Percentiles rank a stretch among this genome's conserved stretches.
These are phyloP conservation scores for Lactarius evosmus DNA, from an alignment of 768 basidiomycete genomes.

Conservation along the genomic window DNA sequence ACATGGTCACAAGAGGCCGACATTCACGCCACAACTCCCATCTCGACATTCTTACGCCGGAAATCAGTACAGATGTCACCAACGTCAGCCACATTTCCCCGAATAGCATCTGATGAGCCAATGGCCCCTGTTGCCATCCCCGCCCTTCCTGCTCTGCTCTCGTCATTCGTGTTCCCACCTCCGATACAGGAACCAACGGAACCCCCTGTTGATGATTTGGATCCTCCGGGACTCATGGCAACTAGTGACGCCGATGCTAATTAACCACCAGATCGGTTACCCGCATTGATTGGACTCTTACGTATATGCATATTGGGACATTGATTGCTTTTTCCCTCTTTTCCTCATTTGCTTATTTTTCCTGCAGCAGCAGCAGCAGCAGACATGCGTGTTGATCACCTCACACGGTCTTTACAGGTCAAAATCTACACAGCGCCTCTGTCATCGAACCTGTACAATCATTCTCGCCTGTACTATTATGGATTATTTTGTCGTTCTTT, in stretches of 20 bases:
- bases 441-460: constrained; percentile 19
- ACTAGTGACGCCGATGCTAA: neutral
- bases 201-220: constrained; percentile 3
- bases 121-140: constrained; percentile 59
- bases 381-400: constrained; percentile 13
- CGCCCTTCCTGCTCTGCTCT: constrained; percentile 54
- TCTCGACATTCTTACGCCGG: constrained; percentile 75
- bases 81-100: constrained; percentile 44
- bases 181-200: constrained; percentile 6
- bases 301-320: constrained; percentile 14
- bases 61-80: constrained; percentile 71
- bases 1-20: constrained; percentile 34
- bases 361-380: constrained; percentile 13
- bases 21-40: constrained; percentile 51
- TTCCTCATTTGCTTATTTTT: constrained; percentile 7
- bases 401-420: constrained; percentile 17
- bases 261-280: neutral
- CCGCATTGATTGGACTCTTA: constrained; percentile 7
- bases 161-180: constrained; percentile 33
- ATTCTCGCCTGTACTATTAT: constrained; percentile 21
- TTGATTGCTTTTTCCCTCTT: constrained; percentile 4
- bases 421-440: constrained; percentile 1
- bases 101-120: constrained; percentile 34
- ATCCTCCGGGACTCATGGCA: constrained; percentile 11
- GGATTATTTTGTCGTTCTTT: constrained; percentile 1